Percentiles rank a stretch among this genome's conserved stretches.
Conservation (phyloP, 2,329 filamentous ascomycete species). For the Raffaelea ambrosiae region DNA sequence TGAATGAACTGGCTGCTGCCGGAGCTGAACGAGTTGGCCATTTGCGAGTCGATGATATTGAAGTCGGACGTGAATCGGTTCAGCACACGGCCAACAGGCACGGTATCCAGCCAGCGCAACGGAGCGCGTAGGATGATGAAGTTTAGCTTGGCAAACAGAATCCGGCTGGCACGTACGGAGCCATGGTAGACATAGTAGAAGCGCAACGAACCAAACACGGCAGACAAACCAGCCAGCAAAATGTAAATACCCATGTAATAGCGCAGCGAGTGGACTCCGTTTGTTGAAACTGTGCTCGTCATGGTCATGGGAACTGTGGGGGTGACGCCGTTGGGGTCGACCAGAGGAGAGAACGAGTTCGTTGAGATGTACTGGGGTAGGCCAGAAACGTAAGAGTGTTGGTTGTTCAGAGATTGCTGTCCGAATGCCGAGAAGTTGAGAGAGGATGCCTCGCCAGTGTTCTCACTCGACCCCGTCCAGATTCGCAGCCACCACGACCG, state of each 20-base stretch:
- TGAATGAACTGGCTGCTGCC: slow-evolving; percentile 51
- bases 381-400: not conserved
- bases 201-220: slow-evolving; percentile 50
- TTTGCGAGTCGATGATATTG: slow-evolving; percentile 59
- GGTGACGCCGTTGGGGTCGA: not conserved
- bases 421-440: slow-evolving; percentile 7
- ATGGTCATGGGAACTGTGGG: not conserved
- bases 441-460: slow-evolving; percentile 14
- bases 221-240: slow-evolving; percentile 46
- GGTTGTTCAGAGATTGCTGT: not conserved
- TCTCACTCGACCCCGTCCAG: slow-evolving; percentile 45
- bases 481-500: slow-evolving; percentile 54
- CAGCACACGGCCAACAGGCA: slow-evolving; percentile 66
- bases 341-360: not conserved
- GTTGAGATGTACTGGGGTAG: not conserved
- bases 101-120: slow-evolving; percentile 72
- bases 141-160: slow-evolving; percentile 58
- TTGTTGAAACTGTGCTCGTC: not conserved
- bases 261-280: slow-evolving; percentile 28
- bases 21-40: slow-evolving; percentile 56
- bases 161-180: slow-evolving; percentile 60
- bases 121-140: slow-evolving; percentile 62
- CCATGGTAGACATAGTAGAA: slow-evolving; percentile 57
- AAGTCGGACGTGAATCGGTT: slow-evolving; percentile 77
- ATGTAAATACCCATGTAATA: slow-evolving; percentile 66